phyloP scores from a whole-genome alignment of 257 asterid species.

The Solanum arcanum region DNA sequence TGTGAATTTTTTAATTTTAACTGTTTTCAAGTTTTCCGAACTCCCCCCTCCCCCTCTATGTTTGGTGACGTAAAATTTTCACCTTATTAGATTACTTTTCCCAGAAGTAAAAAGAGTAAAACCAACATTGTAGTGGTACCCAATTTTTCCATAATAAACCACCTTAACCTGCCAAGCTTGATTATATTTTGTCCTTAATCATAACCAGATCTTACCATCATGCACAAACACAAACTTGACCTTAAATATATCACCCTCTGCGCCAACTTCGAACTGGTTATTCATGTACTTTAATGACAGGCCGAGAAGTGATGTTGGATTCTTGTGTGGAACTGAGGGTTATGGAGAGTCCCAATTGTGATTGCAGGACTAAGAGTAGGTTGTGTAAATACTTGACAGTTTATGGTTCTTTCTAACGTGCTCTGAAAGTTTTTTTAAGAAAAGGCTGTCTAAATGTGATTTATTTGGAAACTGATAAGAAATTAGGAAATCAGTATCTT shows the following conservation, averaged over 20 bases:
- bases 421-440: not conserved
- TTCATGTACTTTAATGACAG: not conserved
- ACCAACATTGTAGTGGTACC: not conserved
- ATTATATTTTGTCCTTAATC: not conserved
- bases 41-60: not conserved
- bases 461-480: not conserved
- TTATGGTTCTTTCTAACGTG: not conserved
- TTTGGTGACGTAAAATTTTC: not conserved
- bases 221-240: not conserved
- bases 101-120: not conserved
- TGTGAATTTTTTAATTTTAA: not conserved
- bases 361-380: not conserved
- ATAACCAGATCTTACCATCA: not conserved
- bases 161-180: not conserved
- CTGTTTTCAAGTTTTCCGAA: not conserved
- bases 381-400: not conserved
- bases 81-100: not conserved
- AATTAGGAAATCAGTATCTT: not conserved
- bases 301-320: not conserved
- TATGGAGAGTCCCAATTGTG: not conserved
- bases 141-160: not conserved
- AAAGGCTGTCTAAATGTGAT: not conserved
- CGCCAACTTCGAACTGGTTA: not conserved
- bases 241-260: not conserved
- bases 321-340: not conserved